Conservation (phyloP, 1,284 basidiomycete species). For the Neonothopanus nambi region DNA sequence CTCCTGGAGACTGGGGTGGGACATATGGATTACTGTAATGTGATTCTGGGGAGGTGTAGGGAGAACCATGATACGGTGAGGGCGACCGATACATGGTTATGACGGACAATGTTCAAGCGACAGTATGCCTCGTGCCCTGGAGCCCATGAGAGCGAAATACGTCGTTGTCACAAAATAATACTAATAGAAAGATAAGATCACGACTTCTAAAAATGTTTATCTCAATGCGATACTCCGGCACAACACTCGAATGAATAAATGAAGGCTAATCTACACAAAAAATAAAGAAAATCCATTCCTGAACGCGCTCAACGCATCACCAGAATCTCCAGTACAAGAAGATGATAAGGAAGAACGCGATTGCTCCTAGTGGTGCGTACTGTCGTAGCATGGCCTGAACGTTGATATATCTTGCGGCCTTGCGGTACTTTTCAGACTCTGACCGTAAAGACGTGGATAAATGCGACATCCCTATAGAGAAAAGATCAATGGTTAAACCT, state of each 20-base stretch:
- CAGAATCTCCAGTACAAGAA: constrained; percentile 92
- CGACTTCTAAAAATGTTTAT: not conserved
- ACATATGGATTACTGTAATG: not conserved
- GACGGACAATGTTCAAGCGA: not conserved
- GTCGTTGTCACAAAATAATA: not conserved
- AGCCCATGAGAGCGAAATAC: not conserved
- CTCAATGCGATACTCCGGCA: not conserved
- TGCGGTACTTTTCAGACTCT: constrained; percentile 97
- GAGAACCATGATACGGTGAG: constrained; percentile 17
- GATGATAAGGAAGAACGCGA: constrained; percentile 80
- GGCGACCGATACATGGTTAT: constrained; percentile 27
- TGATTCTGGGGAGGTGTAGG: constrained; percentile 2
- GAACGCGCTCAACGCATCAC: constrained; percentile 28
- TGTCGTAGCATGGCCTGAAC: constrained; percentile 91
- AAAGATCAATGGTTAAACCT: constrained; percentile 2
- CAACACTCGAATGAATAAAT: not conserved
- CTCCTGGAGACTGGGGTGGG: constrained; percentile 8
- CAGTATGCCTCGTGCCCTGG: not conserved
- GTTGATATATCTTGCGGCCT: constrained; percentile 94
- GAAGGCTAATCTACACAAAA: constrained; percentile 11
- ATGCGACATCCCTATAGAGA: constrained; percentile 91
- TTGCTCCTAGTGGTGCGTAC: constrained; percentile 89
- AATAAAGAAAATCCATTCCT: not conserved
- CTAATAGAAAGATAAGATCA: constrained; percentile 5
- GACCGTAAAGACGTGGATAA: constrained; percentile 96